Evolutionary conservation across 805 yeast species (phyloP), one percentile per base, ranked within the genome.

Genomic region (Yarrowia osloensis): DNA sequence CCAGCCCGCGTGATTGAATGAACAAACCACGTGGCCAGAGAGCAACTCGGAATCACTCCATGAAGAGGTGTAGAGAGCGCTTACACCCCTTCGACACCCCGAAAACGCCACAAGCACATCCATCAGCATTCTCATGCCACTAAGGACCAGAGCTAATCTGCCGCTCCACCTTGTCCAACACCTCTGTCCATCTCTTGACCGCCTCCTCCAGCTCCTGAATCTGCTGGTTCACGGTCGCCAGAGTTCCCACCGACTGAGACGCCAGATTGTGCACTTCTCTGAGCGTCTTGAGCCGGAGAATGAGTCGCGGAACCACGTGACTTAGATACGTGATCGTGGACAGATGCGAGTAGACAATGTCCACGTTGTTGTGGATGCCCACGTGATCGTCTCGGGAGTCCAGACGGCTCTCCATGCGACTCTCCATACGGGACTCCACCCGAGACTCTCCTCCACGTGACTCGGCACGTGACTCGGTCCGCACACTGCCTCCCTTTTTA

Each of bases 401-500:
- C n/a, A n/a, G n/a, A n/a, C n/a, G n/a, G n/a, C n/a, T n/a, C 46
- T 54, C 62, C 46, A 54, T 37, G n/a, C 62, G 31, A 22, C 35
- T 26, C 24, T 57, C 63, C 15, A 44, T 17, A 0, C 63, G 26
- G 3, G 46, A 35, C 26, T 55, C 62, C 6, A n/a, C 46, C 9
- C 62, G 62, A 17, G 62, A 54, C 62, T 54, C 61, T n/a, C 24
- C 61, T 35, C 31, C 61, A 33, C 61, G 61, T 57, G 65, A 59
- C 22, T 59, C 65, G 21, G 31, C 52, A 54, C 61, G 61, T 59
- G 65, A 61, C 54, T 61, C 65, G 2, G 7, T 31, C 15, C 52
- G 12, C 21, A 9, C 13, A 4, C 17, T 21, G 0, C 15, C 31
- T 1, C 44, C 33, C 13, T 31, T 44, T 19, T 44, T 31, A 9